Percentiles rank a stretch among this genome's conserved stretches.
These are phyloP conservation scores for Colletotrichum chrysophilum DNA, from an alignment of 2,329 filamentous ascomycete species.

Conservation along the genomic window DNA sequence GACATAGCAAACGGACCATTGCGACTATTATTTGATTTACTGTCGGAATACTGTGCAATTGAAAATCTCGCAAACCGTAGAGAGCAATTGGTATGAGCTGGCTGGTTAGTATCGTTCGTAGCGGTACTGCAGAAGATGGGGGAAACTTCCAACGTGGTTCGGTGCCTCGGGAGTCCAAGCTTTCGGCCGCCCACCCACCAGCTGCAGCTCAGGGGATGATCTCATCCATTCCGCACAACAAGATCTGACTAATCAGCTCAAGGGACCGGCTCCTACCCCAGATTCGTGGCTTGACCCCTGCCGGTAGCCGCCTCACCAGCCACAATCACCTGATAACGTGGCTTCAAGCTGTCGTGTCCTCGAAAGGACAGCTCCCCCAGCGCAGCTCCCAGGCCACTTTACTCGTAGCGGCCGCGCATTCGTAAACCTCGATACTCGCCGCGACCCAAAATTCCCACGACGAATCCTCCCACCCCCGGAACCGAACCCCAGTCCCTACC, in stretches of 20 bases:
- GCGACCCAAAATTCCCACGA: slow-evolving; percentile 13
- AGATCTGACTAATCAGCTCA: slow-evolving; percentile 14
- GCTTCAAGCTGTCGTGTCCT: slow-evolving; percentile 41
- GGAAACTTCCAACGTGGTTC: neutral
- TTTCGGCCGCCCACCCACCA: slow-evolving; percentile 3
- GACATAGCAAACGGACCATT: neutral
- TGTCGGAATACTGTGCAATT: neutral
- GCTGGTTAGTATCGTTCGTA: neutral
- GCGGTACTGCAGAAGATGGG: neutral
- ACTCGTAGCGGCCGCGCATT: neutral
- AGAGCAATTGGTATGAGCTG: neutral
- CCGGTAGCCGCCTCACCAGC: neutral
- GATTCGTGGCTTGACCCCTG: slow-evolving; percentile 12
- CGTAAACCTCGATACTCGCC: neutral
- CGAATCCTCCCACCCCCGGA: neutral
- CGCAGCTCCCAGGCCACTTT: neutral
- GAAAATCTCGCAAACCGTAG: no score
- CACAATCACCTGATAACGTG: slow-evolving; percentile 19
- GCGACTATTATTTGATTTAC: neutral
- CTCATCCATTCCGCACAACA: slow-evolving; percentile 3
- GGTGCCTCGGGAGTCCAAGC: slow-evolving; percentile 16
- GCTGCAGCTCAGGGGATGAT: slow-evolving; percentile 5
- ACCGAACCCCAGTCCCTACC: neutral
- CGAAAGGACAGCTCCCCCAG: slow-evolving; percentile 21
- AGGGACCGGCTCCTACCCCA: slow-evolving; percentile 3